phyloP scores from a whole-genome alignment of 1,284 basidiomycete genomes.

The Leccinum subrobustum region DNA sequence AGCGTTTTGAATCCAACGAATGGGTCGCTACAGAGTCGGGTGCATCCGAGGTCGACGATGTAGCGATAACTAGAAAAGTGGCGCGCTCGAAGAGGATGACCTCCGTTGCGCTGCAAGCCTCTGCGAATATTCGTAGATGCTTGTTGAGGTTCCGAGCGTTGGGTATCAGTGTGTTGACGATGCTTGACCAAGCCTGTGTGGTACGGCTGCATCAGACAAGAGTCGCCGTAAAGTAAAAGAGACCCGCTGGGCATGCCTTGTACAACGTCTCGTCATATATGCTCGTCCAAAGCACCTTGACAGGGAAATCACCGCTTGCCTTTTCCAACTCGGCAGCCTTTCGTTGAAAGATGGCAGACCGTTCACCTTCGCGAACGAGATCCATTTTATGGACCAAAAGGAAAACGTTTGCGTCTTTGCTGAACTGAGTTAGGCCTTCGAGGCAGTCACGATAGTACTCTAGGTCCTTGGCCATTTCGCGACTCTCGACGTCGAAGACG shows the following conservation, averaged over 20 bases:
- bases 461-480: slow-evolving; percentile 75
- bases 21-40: slow-evolving; percentile 38
- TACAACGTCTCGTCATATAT: slow-evolving; percentile 99
- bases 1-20: slow-evolving; percentile 75
- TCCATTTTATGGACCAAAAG: slow-evolving; percentile 98
- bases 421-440: slow-evolving; percentile 72
- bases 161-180: slow-evolving; percentile 95
- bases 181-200: slow-evolving; percentile 91
- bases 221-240: slow-evolving; percentile 2
- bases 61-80: slow-evolving; percentile 96
- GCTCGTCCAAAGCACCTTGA: slow-evolving; percentile 88
- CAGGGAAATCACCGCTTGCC: slow-evolving; percentile 55
- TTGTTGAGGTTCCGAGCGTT: slow-evolving; percentile 87
- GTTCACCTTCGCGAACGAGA: slow-evolving; percentile 60
- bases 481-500: slow-evolving; percentile 90
- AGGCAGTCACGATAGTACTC: slow-evolving; percentile 88
- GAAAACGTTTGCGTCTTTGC: slow-evolving; percentile 84
- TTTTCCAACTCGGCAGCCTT: slow-evolving; percentile 68
- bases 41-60: slow-evolving; percentile 45
- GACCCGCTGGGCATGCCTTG: slow-evolving; percentile 55
- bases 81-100: slow-evolving; percentile 96
- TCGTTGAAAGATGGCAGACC: slow-evolving; percentile 60
- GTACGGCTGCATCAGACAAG: slow-evolving; percentile 9
- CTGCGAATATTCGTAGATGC: slow-evolving; percentile 84
- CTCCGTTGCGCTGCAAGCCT: slow-evolving; percentile 86